Conservation (phyloP, 345 rosid species). For the Adansonia digitata region DNA sequence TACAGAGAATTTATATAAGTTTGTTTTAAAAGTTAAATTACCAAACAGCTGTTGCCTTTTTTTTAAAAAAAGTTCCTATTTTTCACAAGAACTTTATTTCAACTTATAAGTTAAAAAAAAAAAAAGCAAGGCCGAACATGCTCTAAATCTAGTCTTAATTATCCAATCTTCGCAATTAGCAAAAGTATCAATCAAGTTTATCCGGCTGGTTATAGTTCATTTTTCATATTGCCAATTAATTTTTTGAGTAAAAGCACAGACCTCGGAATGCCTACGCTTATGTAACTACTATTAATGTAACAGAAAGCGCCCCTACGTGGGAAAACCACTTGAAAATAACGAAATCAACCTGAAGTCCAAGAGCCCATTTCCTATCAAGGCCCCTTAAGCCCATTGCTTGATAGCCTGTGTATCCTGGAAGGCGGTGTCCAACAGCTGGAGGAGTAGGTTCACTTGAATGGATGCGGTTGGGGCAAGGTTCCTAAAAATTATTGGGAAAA, state of each 20-base stretch:
- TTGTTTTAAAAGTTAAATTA: no score
- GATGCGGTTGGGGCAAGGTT: slow-evolving; percentile 55
- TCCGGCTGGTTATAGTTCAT: slow-evolving; percentile 6
- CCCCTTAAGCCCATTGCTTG: slow-evolving; percentile 61
- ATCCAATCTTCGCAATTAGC: background rate
- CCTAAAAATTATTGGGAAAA: slow-evolving; percentile 34
- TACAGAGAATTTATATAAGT: no score
- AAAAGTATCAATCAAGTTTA: slow-evolving; percentile 14
- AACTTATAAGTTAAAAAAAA: no score
- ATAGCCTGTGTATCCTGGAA: slow-evolving; percentile 66
- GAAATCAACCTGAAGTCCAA: slow-evolving; percentile 78
- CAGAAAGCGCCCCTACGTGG: background rate
- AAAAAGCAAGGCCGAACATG: no score
- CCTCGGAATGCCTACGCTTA: background rate
- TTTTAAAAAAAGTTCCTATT: no score
- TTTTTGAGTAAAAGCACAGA: background rate
- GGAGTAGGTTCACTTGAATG: slow-evolving; percentile 53
- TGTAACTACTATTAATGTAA: background rate
- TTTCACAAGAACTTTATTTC: no score
- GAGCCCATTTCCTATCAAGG: slow-evolving; percentile 85
- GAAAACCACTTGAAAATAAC: background rate
- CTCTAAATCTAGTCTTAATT: slow-evolving; percentile 1
- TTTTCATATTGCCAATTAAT: background rate
- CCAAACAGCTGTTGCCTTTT: no score
- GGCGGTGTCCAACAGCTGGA: slow-evolving; percentile 55